Evolutionary conservation across 352 stramenopile species (phyloP), one percentile per base, ranked within the genome.

Genomic region (Globisporangium alternatum): DNA sequence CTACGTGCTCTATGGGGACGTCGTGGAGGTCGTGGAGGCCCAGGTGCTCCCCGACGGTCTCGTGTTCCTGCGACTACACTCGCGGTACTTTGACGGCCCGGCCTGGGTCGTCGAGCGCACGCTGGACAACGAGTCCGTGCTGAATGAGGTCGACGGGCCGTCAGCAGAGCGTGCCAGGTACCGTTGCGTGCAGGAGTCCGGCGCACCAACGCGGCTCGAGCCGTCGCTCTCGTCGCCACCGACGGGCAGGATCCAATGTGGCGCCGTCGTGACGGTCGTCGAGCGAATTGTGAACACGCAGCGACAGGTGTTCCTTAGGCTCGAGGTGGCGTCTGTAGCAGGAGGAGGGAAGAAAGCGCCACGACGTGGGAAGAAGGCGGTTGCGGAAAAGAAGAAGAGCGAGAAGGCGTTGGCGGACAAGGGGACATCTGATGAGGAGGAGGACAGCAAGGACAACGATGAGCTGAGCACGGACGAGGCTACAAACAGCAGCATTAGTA

Each of bases 101-200:
- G 80, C 78, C 55, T 92, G 81, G 83, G 81, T 89, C 44, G 77
- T 92, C 25, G 83, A 92, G 64, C 80, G 81, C 13, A 86, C 83
- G 15, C 66, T 92, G 55, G 83, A 92, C 63, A 92, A 92, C 30
- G 83, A 92, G 39, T 89, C 81, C 2, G 82, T 92, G 19, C 58
- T 92, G 13, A 89, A 90, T 52, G 65, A 74, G n/a, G 59, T 90
- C 22, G 73, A 86, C 6, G 73, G 78, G 15, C 80, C 83, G 13
- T 86, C 76, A 3, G 53, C 15, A 0, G 65, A 53, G 39, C 59
- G 5, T 7, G 62, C 77, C 25, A 57, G 48, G 56, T 92, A 92
- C 60, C 81, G 81, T 25, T 92, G 83, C 65, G 83, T 92, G 28
- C 83, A 92, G 69, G 76, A 86, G 25, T 77, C 76, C 3, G 83